Evolutionary conservation across 2,329 filamentous ascomycete species (phyloP).

Genomic region (Gliomastix tumulicola): DNA sequence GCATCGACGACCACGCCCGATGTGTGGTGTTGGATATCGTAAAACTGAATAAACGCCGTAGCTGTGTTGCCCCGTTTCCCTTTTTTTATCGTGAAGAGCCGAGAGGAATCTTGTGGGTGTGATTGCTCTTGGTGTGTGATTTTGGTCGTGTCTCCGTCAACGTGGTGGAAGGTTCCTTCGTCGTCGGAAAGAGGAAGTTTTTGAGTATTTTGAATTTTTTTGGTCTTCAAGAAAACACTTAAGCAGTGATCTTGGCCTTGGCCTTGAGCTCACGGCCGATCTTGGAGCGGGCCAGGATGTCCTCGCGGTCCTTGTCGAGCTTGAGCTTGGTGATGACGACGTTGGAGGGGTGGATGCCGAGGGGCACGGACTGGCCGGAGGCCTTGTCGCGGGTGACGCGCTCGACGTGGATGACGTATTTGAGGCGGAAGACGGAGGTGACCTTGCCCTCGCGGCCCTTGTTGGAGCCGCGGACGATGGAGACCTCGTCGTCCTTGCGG

Average conservation of each 20-base stretch:
- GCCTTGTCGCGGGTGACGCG: constrained; percentile 95
- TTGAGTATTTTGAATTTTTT: constrained; percentile 9
- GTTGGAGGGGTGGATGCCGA: constrained; percentile 94
- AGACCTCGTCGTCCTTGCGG: constrained; percentile 96
- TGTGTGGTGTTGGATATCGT: no score
- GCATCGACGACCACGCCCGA: not conserved
- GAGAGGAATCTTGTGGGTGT: not conserved
- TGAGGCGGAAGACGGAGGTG: constrained; percentile 94
- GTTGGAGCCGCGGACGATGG: constrained; percentile 84
- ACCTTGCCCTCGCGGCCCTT: constrained; percentile 99
- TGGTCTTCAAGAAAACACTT: constrained; percentile 20
- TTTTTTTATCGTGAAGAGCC: no score
- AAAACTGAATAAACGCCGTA: no score
- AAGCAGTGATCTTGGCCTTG: constrained; percentile 63
- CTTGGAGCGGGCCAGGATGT: constrained; percentile 80
- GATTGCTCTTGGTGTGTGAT: not conserved
- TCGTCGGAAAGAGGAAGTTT: constrained; percentile 11
- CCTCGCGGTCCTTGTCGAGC: constrained; percentile 91
- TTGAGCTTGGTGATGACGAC: constrained; percentile 98
- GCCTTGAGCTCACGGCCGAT: constrained; percentile 67
- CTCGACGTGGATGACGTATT: constrained; percentile 97
- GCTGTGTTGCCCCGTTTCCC: no score
- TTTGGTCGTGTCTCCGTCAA: not conserved
- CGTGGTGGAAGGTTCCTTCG: not conserved
- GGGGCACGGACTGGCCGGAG: constrained; percentile 90